These are phyloP conservation scores for Myrica gale DNA, from an alignment of 306 rosid genomes.

Conservation along the genomic window DNA sequence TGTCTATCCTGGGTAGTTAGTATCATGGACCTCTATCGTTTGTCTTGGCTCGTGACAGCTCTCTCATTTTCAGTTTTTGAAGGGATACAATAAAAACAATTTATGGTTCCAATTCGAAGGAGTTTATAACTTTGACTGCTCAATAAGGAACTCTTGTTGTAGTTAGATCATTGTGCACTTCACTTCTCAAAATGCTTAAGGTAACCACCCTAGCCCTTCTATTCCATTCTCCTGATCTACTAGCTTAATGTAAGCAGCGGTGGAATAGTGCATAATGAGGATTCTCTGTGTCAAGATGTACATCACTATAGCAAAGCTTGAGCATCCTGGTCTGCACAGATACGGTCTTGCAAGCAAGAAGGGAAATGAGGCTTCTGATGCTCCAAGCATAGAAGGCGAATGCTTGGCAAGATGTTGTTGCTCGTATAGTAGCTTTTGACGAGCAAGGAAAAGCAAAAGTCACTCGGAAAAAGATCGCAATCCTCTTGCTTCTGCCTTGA, in stretches of 20 bases:
- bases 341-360: background rate
- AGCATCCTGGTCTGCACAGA: background rate
- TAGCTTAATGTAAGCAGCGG: background rate
- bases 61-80: constrained; percentile 57
- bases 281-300: background rate
- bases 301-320: background rate
- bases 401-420: background rate
- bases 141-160: constrained; percentile 38
- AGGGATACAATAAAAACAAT: constrained; percentile 70
- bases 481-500: background rate
- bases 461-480: background rate
- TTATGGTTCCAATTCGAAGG: constrained; percentile 74
- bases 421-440: constrained; percentile 1
- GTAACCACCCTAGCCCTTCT: constrained; percentile 17
- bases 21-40: background rate
- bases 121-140: constrained; percentile 57
- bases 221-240: background rate
- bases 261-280: background rate
- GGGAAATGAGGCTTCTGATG: background rate
- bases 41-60: constrained; percentile 12
- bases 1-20: background rate
- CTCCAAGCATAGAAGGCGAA: background rate
- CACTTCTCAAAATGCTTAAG: constrained; percentile 24
- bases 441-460: background rate
- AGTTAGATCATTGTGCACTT: constrained; percentile 26